phyloP scores from a whole-genome alignment of 176 grass and related monocot genomes.

The Chrysopogon serrulatus region DNA sequence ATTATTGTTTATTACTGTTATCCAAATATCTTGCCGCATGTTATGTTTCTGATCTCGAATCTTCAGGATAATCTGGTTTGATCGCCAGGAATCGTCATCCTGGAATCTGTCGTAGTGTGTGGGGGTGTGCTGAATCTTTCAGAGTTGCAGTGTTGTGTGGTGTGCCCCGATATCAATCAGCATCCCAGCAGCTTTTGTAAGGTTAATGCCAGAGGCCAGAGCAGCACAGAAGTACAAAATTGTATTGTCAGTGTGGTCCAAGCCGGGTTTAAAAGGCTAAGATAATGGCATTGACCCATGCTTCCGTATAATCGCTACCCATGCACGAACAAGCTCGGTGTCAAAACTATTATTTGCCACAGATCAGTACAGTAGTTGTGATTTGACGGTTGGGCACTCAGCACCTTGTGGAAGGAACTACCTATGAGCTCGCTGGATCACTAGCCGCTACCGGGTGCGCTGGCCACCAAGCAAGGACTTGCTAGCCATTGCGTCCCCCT shows the following conservation, averaged over 20 bases:
- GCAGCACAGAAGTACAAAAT: not conserved
- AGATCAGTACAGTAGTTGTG: not conserved
- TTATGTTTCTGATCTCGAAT: not conserved
- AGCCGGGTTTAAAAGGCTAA: not conserved
- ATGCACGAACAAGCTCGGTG: not conserved
- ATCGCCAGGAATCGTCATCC: not conserved
- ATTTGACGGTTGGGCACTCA: constrained; percentile 2
- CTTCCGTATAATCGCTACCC: not conserved
- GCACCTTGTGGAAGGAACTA: not conserved
- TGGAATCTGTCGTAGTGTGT: not conserved
- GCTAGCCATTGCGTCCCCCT: not conserved
- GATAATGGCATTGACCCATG: not conserved
- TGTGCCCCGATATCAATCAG: not conserved
- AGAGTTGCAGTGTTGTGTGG: not conserved
- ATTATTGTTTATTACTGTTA: not conserved
- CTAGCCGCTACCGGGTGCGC: not conserved
- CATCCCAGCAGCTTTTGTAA: not conserved
- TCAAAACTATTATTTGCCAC: not conserved
- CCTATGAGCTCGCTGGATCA: not conserved
- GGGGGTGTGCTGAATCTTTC: not conserved
- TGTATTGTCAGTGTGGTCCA: not conserved
- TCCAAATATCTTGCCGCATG: not conserved
- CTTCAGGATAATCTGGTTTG: not conserved
- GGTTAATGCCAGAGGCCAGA: not conserved
- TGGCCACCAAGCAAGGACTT: not conserved